Evolutionary conservation across 2,329 filamentous ascomycete genomes (phyloP), one percentile per base, ranked within the genome.

Genomic region (Fusarium agapanthi): DNA sequence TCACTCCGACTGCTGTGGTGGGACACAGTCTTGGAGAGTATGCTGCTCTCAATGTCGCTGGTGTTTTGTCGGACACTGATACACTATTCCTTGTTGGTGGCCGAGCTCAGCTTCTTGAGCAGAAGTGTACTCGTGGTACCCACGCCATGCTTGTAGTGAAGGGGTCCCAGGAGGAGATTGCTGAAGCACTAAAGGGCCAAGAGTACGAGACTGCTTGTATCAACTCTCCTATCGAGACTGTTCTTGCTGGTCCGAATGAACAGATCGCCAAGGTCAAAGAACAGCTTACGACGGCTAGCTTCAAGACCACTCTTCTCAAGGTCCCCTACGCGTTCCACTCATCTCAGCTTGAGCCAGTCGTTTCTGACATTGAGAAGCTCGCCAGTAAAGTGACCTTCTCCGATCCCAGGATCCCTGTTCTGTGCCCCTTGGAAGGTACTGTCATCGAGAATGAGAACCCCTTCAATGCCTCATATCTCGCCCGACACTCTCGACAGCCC

Each of bases 141-240:
- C 79, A 83, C 51, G 68, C 66, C 8, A 84, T 84, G 81, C 67
- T 83, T 12, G 76, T 80, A 6, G 78, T 83, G 8, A 80, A 78
- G 67, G 61, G 62, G 47, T 73, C 53, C 0, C 45, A 66, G 70
- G 54, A 56, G 4, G 75, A 32, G 64, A 77, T 58, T 28, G 73
- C 65, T 0, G 22, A 44, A 2, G 16, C 47, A 1, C 26, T 76
- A 1, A 53, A 63, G 37, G 71, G 50, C 37, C 80, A 67, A 77
- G 81, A 62, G 2, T 80, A 83, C 44, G 80, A 82, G 59, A 62
- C 74, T 10, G 71, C 91, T 3, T 94, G 92, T 80, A 85, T 91
- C 77, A 94, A 94, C 76, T 87, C 88, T 0, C 88, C 87, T 0
- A 83, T 86, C 41, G 88, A 91, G 75, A 91, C 87, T 37, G 90